These are phyloP conservation scores for Diplodia mutila DNA, from an alignment of 2,329 filamentous ascomycete genomes.

Conservation along the genomic window DNA sequence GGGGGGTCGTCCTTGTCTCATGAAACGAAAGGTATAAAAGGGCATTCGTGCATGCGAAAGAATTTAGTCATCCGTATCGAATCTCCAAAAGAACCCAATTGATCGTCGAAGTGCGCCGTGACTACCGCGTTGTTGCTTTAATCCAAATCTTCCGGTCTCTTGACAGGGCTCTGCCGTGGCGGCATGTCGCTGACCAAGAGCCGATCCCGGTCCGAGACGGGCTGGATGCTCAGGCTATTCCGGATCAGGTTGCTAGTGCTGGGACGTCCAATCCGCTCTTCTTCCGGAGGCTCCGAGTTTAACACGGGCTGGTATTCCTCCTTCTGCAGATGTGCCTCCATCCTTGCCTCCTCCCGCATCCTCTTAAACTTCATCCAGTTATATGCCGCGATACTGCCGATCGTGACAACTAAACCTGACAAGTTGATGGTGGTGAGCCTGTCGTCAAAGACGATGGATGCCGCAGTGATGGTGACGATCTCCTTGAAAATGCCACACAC, in stretches of 20 bases:
- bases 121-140: conserved; percentile 29
- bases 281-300: conserved; percentile 36
- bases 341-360: conserved; percentile 77
- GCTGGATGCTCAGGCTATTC: conserved; percentile 43
- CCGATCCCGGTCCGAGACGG: conserved; percentile 32
- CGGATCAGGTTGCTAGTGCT: conserved; percentile 40
- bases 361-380: conserved; percentile 93
- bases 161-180: conserved; percentile 42
- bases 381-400: conserved; percentile 83
- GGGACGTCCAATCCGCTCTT: conserved; percentile 30
- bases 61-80: conserved; percentile 6
- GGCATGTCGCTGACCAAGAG: conserved; percentile 34
- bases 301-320: conserved; percentile 45
- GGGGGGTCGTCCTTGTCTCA: neutral
- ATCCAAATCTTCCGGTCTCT: conserved; percentile 52
- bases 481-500: conserved; percentile 99
- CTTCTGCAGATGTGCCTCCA: conserved; percentile 48
- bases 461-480: conserved; percentile 91
- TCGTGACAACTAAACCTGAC: conserved; percentile 83
- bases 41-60: conserved; percentile 15
- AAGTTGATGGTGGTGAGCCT: conserved; percentile 85
- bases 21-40: conserved; percentile 11
- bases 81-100: neutral
- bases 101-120: conserved; percentile 7
- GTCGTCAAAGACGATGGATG: conserved; percentile 86